phyloP scores from a whole-genome alignment of 1,284 basidiomycete species.

The Leccinum huronense region DNA sequence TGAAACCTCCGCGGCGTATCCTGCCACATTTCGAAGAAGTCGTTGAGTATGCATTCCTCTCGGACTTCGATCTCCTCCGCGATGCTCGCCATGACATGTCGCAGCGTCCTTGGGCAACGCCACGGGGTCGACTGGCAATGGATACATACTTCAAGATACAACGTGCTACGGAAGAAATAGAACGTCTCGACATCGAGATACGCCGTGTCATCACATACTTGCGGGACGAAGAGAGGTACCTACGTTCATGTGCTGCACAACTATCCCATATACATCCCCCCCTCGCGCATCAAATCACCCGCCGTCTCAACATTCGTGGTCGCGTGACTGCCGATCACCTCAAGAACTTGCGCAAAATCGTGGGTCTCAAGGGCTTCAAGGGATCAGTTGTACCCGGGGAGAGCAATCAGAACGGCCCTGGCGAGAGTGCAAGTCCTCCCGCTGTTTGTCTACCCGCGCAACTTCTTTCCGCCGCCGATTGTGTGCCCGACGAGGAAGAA shows the following conservation, averaged over 20 bases:
- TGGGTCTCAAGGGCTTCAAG: neutral
- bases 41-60: neutral
- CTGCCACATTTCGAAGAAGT: neutral
- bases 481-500: neutral
- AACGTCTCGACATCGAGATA: neutral
- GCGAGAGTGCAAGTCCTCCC: neutral
- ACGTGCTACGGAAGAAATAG: neutral
- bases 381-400: neutral
- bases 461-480: neutral
- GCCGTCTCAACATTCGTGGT: neutral
- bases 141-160: neutral
- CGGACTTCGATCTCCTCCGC: neutral
- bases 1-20: neutral
- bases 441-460: neutral
- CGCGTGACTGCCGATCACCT: neutral
- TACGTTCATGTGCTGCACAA: neutral
- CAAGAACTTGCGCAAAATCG: neutral
- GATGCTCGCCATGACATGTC: neutral
- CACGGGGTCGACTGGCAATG: neutral
- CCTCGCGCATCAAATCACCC: neutral
- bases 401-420: neutral
- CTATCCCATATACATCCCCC: neutral
- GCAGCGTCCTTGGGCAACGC: neutral
- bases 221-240: neutral
- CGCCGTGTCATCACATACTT: neutral